Evolutionary conservation across 2,329 filamentous ascomycete species (phyloP), one percentile per base, ranked within the genome.

Genomic region (Colletotrichum chrysophilum): DNA sequence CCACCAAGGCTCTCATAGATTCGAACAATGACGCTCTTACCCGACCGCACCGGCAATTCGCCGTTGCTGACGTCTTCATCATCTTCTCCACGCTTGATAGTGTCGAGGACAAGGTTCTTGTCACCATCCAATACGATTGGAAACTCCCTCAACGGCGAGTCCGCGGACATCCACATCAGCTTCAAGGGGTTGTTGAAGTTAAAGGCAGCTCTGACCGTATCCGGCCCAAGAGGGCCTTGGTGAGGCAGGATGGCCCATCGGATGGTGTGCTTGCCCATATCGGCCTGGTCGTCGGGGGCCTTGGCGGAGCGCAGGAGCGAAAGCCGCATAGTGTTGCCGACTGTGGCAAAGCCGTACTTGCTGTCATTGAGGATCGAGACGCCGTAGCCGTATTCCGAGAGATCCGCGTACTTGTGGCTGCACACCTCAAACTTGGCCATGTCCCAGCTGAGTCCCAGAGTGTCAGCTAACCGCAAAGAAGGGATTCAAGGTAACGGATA

Each of bases 391-490:
- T 91, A 85, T 83, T 95, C 93, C 3, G 91, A 93, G 26, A 95
- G 85, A 80, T 95, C 93, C 16, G 93, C 93, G 87, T 91, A 95
- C 81, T 93, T 93, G 85, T 95, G 93, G 82, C 91, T 93, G 88
- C 93, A 94, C 48, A 95, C 93, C 85, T 95, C 93, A 80, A 95
- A 95, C 80, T 94, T 94, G 81, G 93, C 93, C 93, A 95, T 94
- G 82, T 95, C 93, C 93, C 93, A 78, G 12, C 71, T 74, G 7
- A 3, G 18, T n/a, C 2, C 12, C 3, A 56, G 4, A 7, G 5
- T 26, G 21, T 10, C 4, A 13, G 21, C 5, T 0, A n/a, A 7
- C 6, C 1, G 4, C n/a, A 1, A n/a, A 16, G 6, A n/a, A 30
- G 5, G 55, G 24, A 1, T 36, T 62, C 14, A 7, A 3, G 24